Base-by-base conservation (phyloP, 305 asterid species). In the Fraxinus platypoda region DNA sequence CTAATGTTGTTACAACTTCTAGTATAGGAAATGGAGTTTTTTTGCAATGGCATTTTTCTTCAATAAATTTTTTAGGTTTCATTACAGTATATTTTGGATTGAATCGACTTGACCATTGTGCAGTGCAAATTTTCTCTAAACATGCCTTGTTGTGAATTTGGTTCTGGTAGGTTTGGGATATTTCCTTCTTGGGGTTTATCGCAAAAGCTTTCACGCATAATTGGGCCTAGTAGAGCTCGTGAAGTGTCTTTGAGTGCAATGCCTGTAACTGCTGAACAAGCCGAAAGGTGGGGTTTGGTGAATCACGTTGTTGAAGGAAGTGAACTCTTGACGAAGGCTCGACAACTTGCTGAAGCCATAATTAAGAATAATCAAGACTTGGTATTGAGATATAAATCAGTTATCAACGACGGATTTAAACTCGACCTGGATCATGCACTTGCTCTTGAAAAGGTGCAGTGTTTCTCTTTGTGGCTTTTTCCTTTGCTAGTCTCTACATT, bases 151-250 rank as follows among this genome's bases (percentile, higher is more conserved):
- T 31, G 11, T 17, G 64, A 77, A 71, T 64, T 81, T 78, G 78
- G 64, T 84, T 77, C 8, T 84, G 71, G 41, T 88, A 95, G 99
- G 87, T 95, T 95, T 86, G 99, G 97, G 68, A 94, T 95, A 90
- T 95, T 95, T 88, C 98, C 99, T 76, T 94, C 99, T 0, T 95
- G 98, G 99, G 99, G 99, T 71, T 87, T 95, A 57, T 95, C 99
- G 59, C 99, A 95, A 91, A 95, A 95, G 92, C 97, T 95, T 79
- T 86, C 96, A 17, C 97, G 97, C 30, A 81, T 90, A 82, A 94
- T 94, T 72, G 99, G 99, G 31, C 96, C 93, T 12, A 86, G 83
- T 81, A 89, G 97, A 84, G 97, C 99, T 52, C 97, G 97, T 41
- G 97, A 95, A 87, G 96, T 79, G 38, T 94, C 98, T 59, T 81